A percentile compares a stretch with the other conserved stretches of the same genome.
phyloP scores from a whole-genome alignment of 805 yeast genomes.

The Kodamaea neixiangensis region DNA sequence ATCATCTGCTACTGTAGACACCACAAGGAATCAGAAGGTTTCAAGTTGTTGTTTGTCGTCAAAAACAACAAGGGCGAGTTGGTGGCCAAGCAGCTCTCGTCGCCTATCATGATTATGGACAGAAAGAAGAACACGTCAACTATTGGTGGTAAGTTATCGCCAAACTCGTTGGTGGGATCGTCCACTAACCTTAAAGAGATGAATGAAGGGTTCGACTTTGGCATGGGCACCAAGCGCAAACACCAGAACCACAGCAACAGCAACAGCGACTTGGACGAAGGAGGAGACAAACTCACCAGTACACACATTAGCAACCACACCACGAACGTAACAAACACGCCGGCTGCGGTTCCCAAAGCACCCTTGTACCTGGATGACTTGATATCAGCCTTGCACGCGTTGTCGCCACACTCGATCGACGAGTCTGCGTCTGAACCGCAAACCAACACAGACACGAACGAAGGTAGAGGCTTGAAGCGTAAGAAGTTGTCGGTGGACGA shows the following conservation, averaged over 20 bases:
- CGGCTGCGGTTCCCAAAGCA: slow-evolving; percentile 8
- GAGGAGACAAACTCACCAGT: not conserved
- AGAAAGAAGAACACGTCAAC: slow-evolving; percentile 67
- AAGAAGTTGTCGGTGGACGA: slow-evolving; percentile 52
- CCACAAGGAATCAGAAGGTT: slow-evolving; percentile 86
- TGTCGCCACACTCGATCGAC: slow-evolving; percentile 65
- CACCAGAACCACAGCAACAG: slow-evolving; percentile 12
- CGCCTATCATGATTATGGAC: slow-evolving; percentile 89
- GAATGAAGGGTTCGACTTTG: slow-evolving; percentile 7
- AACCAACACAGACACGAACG: slow-evolving; percentile 34
- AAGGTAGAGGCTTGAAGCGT: slow-evolving; percentile 46
- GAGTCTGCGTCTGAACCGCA: slow-evolving; percentile 59
- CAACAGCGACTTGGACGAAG: slow-evolving; percentile 11
- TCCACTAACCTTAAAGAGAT: slow-evolving; percentile 22
- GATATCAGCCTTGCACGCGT: slow-evolving; percentile 32
- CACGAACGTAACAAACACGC: slow-evolving; percentile 7
- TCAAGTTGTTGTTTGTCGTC: slow-evolving; percentile 67
- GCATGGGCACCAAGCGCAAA: slow-evolving; percentile 8
- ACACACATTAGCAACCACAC: slow-evolving; percentile 2
- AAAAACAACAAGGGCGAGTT: slow-evolving; percentile 61
- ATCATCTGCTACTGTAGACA: slow-evolving; percentile 96
- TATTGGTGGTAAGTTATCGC: slow-evolving; percentile 17
- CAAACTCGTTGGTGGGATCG: slow-evolving; percentile 22
- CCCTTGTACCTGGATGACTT: slow-evolving; percentile 6
- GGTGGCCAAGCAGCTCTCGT: slow-evolving; percentile 70